Base-by-base conservation (phyloP, 192 early-diverging fungal genomes). In the Backusella tarrabulga region DNA sequence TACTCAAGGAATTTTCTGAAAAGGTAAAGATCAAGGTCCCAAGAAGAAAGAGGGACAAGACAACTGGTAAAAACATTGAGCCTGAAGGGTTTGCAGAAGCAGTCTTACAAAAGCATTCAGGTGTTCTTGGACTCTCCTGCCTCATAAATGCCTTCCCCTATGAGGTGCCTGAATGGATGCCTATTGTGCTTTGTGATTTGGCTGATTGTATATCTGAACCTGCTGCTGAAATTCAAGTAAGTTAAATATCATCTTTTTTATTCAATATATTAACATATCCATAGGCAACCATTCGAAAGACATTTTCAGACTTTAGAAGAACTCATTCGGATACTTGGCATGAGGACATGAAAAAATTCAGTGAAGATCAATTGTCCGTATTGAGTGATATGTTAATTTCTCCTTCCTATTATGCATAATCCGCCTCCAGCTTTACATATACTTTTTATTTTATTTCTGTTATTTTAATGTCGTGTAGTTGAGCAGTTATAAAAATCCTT, bases 301-400 rank as follows among this genome's bases (percentile, higher is more conserved):
- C 92, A 26, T 97, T 97, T 89, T 91, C 95, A 6, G 96, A 99
- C 76, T 99, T 99, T 78, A 87, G 93, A 76, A 85, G 97, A 68
- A 99, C 97, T 6, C 97, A 99, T 77, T 94, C 94, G 73, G 97
- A 99, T 76, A 93, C 92, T 9, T 99, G 97, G 97, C 94, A 95
- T 71, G 91, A 96, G 72, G 95, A 99, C 74, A 88, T 89, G 80
- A 84, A 84, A 74, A 81, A 83, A 75, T 98, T 99, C 80, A 89
- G 84, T 1, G 88, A 88, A 34, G 89, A 93, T 32, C 93, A 99
- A 81, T 76, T 94, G 41, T 92, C 91, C 38, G 78, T 95, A 19
- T 80, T 99, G 67, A 90, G 91, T 9, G 97, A 99, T 84, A 91
- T 99, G 89, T 85, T 99, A 71, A 93, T 95, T 68, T 94, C 93